Evolutionary conservation across 768 basidiomycete species (phyloP).

Genomic region (Amanita brunnescens): DNA sequence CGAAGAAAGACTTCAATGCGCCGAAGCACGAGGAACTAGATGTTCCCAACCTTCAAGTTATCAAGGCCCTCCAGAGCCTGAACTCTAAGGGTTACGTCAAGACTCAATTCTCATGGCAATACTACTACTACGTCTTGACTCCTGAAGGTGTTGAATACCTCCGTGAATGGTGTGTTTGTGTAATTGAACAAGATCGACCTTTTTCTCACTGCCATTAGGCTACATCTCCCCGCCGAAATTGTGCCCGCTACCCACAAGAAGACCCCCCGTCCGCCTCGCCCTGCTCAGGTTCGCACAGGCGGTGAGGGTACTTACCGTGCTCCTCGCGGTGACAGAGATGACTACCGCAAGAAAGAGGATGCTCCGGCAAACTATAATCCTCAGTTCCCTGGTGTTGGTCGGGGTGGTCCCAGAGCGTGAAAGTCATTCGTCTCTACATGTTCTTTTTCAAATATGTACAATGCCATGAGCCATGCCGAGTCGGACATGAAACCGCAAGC

Average conservation of each 20-base stretch:
- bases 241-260: slow-evolving; percentile 98
- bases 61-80: slow-evolving; percentile 64
- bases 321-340: slow-evolving; percentile 83
- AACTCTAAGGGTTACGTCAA: slow-evolving; percentile 83
- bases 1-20: slow-evolving; percentile 98
- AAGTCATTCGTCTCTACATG: neutral
- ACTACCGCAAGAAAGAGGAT: slow-evolving; percentile 88
- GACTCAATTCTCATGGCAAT: slow-evolving; percentile 99
- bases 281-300: slow-evolving; percentile 63
- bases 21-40: slow-evolving; percentile 91
- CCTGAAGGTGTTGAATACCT: slow-evolving; percentile 97
- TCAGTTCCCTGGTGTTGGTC: slow-evolving; percentile 80
- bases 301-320: slow-evolving; percentile 74
- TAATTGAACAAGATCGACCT: neutral
- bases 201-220: slow-evolving; percentile 40
- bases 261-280: slow-evolving; percentile 79
- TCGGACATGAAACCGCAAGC: neutral
- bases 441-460: slow-evolving; percentile 5
- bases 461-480: neutral
- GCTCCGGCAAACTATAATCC: slow-evolving; percentile 87
- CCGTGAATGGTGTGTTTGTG: slow-evolving; percentile 65
- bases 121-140: slow-evolving; percentile 97
- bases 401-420: slow-evolving; percentile 75
- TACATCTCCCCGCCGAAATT: slow-evolving; percentile 92
- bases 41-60: slow-evolving; percentile 61